Base-by-base conservation (phyloP, 805 yeast genomes). In the Ogataea angusta region DNA sequence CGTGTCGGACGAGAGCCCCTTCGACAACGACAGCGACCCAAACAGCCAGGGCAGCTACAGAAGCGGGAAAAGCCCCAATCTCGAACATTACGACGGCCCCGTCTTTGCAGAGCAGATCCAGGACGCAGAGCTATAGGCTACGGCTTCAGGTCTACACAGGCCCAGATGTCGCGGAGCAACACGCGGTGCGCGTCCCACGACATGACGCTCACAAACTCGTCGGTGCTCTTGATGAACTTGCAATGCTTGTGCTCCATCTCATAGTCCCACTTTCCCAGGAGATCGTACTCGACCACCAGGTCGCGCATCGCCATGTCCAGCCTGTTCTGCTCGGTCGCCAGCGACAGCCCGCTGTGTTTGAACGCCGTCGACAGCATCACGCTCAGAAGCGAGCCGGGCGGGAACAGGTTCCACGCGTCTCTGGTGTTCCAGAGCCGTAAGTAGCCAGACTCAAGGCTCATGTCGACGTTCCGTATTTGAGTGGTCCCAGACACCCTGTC, bases 101-200 rank as follows among this genome's bases (percentile, higher is more conserved):
- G 52, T 49, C 12, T 51, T 51, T 40, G 56, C 52, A 14, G 51
- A 49, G 33, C 56, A 51, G 32, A 44, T 43, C 19, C 49, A 49
- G 31, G 53, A 51, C 38, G 44, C 42, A 27, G 56, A 51, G 10
- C 41, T 48, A 41, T 51, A 45, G 43, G 27, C 19, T 16, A 30
- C n/a, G 45, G 45, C 26, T 40, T 44, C 45, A 51, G 17, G 23
- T 47, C 48, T 10, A 43, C 49, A 43, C 54, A 51, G 6, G 52
- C 52, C 54, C 54, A 51, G 4, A 51, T 43, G 30, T 51, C 52
- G 16, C 51, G 42, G 12, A 51, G 39, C 30, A 51, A 18, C 13
- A 34, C 34, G 4, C 47, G 36, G 30, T 51, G 54, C 7, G 51
- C 52, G 15, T 51, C 47, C 50, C 51, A 44, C 13, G 46, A 46